Evolutionary conservation across 306 rosid species (phyloP).

Genomic region (Medicago lupulina): DNA sequence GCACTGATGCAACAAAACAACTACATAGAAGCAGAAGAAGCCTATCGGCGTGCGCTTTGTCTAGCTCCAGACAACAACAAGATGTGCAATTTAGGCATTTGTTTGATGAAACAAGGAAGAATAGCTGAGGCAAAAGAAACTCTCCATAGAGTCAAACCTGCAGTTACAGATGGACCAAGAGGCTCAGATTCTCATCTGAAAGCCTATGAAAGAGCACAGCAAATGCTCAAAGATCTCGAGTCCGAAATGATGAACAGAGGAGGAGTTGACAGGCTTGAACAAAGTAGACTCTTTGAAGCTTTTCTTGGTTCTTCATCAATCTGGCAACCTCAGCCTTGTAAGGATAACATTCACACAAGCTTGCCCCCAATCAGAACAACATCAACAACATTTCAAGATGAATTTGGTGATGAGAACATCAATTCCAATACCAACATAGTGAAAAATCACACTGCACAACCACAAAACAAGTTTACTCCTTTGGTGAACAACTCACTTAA

Average conservation of each 20-base stretch:
- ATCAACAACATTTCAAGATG: slow-evolving; percentile 40
- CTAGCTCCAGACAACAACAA: slow-evolving; percentile 91
- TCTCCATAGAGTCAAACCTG: slow-evolving; percentile 78
- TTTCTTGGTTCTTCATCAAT: slow-evolving; percentile 95
- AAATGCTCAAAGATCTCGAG: slow-evolving; percentile 91
- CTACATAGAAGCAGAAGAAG: slow-evolving; percentile 95
- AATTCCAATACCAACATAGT: slow-evolving; percentile 56
- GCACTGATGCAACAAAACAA: slow-evolving; percentile 96
- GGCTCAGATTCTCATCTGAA: slow-evolving; percentile 97
- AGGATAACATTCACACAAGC: slow-evolving; percentile 53
- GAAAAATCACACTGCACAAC: slow-evolving; percentile 35
- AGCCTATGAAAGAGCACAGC: slow-evolving; percentile 99
- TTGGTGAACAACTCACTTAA: slow-evolving; percentile 43
- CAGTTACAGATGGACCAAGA: slow-evolving; percentile 92
- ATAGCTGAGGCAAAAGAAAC: slow-evolving; percentile 87
- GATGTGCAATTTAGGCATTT: slow-evolving; percentile 96
- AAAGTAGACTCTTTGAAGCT: slow-evolving; percentile 85
- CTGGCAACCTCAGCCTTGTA: slow-evolving; percentile 99
- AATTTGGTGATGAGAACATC: slow-evolving; percentile 76
- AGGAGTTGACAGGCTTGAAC: slow-evolving; percentile 82
- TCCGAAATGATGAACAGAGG: slow-evolving; percentile 84
- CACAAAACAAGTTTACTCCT: slow-evolving; percentile 25
- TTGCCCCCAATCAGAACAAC: slow-evolving; percentile 38
- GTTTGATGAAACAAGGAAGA: slow-evolving; percentile 98
- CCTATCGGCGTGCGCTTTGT: slow-evolving; percentile 80